Conservation (phyloP, 2,329 filamentous ascomycete species). For the Penicillium hesseltinei region DNA sequence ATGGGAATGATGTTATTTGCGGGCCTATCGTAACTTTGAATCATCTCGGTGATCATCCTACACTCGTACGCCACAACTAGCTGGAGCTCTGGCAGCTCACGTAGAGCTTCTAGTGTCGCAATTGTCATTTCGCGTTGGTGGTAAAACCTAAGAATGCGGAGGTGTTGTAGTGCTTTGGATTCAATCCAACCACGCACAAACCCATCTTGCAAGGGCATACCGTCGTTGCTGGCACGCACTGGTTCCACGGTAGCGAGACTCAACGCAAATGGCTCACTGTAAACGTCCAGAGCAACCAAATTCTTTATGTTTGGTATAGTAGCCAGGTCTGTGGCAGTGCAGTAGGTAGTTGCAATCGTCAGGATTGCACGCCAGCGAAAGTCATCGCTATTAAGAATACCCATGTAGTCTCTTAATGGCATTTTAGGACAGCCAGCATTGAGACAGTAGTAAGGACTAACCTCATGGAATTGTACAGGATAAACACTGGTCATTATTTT, state of each 20-base stretch:
- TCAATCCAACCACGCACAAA: conserved; percentile 45
- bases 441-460: conserved; percentile 31
- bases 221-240: conserved; percentile 9
- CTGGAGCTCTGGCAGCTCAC: conserved; percentile 36
- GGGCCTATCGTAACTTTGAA: neutral
- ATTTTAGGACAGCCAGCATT: conserved; percentile 30
- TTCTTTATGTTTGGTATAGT: conserved; percentile 40
- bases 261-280: conserved; percentile 18
- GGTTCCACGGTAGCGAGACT: conserved; percentile 5
- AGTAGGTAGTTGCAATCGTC: conserved; percentile 33
- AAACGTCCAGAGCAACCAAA: conserved; percentile 41
- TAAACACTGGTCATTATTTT: conserved; percentile 42
- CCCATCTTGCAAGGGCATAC: conserved; percentile 36
- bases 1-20: neutral
- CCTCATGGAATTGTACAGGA: conserved; percentile 33
- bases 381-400: conserved; percentile 31
- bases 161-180: conserved; percentile 36
- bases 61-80: conserved; percentile 37
- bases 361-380: conserved; percentile 38
- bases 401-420: conserved; percentile 37
- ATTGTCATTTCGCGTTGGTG: conserved; percentile 33
- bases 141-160: conserved; percentile 38
- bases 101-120: conserved; percentile 35
- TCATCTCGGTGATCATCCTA: conserved; percentile 20
- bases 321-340: conserved; percentile 37